Base-by-base conservation (phyloP, 345 rosid species). In the Bruguiera sexangula region DNA sequence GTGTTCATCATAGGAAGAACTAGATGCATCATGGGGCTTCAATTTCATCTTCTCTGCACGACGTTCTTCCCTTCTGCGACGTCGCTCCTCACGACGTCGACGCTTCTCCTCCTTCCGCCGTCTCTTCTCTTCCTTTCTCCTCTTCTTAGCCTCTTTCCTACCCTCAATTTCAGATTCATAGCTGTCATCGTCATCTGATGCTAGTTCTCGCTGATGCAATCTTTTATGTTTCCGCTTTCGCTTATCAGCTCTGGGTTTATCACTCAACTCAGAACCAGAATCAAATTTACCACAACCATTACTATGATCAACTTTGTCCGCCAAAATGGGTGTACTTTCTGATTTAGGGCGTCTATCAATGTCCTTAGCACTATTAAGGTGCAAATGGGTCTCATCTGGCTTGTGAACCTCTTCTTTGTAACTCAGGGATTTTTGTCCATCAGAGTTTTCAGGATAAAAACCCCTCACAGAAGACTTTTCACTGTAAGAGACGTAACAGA, bases 41-140 rank as follows among this genome's bases (percentile, higher is more conserved):
- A 60, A 58, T 74, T 84, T 90, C 69, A 64, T 79, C 86, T 89
- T 92, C 75, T 81, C 88, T 6, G 87, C 87, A 78, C 79, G 89
- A 19, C 94, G 82, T 67, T 86, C 93, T 82, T 88, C 93, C 82
- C 76, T 93, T 79, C 73, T 87, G 36, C 82, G 92, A 30, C 82
- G 94, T 15, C 89, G 81, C 81, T 90, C 97, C 73, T 92, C 90
- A 34, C 89, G 88, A 60, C 83, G 84, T 24, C 87, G 82, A n/a
- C 82, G 89, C 77, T 79, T 96, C 75, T 90, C 98, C 79, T 96
- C 99, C 79, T 87, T 96, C 50, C 89, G 69, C 72, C 74, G 52
- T 79, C 88, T 92, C 83, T 85, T 95, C 73, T 92, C 99, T 74
- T 89, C 98, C 79, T 80, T 96, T 80, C 82, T 85, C 85, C 89